A percentile compares a stretch with the other conserved stretches of the same genome.
These are phyloP conservation scores for Botrytis fabae DNA, from an alignment of 2,329 filamentous ascomycete species.

Conservation along the genomic window DNA sequence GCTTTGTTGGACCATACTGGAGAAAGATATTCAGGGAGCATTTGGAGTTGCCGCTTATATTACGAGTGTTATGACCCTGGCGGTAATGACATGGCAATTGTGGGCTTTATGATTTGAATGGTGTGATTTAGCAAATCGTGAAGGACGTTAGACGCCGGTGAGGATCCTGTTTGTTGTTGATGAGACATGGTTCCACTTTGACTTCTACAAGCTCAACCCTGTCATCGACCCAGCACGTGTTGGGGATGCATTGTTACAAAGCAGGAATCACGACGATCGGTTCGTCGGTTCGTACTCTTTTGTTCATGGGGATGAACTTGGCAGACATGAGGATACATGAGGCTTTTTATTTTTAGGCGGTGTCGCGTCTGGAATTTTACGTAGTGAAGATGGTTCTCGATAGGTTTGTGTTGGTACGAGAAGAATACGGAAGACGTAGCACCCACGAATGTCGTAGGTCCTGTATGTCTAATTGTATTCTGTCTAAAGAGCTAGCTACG, in stretches of 20 bases:
- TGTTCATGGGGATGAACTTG: not conserved
- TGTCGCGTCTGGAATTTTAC: not conserved
- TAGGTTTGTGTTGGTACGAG: too few species aligned
- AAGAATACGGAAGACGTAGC: too few species aligned
- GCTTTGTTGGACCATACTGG: constrained; percentile 12
- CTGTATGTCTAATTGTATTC: too few species aligned
- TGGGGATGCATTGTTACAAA: not conserved
- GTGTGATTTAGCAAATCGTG: not conserved
- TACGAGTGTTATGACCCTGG: constrained; percentile 26
- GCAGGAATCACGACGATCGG: not conserved
- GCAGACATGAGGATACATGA: not conserved
- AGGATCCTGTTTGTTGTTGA: not conserved
- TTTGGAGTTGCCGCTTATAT: constrained; percentile 27
- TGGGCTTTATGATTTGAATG: constrained; percentile 16
- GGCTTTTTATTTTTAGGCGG: not conserved
- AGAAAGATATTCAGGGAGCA: constrained; percentile 26
- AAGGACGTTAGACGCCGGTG: not conserved
- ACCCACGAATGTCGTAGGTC: too few species aligned
- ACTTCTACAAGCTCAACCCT: not conserved
- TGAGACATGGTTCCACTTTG: not conserved
- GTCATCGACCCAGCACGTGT: not conserved
- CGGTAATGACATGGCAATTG: constrained; percentile 26
- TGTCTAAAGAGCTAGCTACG: too few species aligned
- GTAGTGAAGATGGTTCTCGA: not conserved
- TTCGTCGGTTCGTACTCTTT: not conserved